These are phyloP conservation scores for Stemphylium lycopersici DNA, from an alignment of 2,329 filamentous ascomycete species.

Conservation along the genomic window DNA sequence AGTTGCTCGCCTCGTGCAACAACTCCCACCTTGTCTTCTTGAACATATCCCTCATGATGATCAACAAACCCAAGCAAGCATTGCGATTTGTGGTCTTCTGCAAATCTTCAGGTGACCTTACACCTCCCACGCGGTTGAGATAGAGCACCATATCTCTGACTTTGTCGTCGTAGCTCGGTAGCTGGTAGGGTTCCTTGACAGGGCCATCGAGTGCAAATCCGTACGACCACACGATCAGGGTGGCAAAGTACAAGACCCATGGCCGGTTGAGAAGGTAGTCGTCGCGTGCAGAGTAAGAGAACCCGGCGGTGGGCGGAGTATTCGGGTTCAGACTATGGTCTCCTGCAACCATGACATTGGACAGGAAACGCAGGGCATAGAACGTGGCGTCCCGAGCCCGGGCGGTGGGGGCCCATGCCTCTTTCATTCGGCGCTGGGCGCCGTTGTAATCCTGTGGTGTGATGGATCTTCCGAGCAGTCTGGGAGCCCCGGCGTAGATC, in stretches of 20 bases:
- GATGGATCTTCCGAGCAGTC: conserved; percentile 84
- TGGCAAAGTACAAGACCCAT: conserved; percentile 94
- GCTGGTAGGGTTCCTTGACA: conserved; percentile 59
- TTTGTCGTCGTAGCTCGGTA: conserved; percentile 68
- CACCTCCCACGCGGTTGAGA: conserved; percentile 72
- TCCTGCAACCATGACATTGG: conserved; percentile 76
- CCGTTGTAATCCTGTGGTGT: conserved; percentile 79
- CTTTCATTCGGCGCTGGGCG: conserved; percentile 82
- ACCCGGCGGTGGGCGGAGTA: conserved; percentile 39
- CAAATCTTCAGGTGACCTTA: conserved; percentile 77
- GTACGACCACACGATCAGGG: conserved; percentile 93
- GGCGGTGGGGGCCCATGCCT: conserved; percentile 86
- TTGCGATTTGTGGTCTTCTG: conserved; percentile 77
- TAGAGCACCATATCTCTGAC: conserved; percentile 80
- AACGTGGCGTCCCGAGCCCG: conserved; percentile 89
- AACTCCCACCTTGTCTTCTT: conserved; percentile 87
- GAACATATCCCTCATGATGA: conserved; percentile 83
- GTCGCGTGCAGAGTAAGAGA: conserved; percentile 77
- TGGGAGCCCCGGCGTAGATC: conserved; percentile 87
- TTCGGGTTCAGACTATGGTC: conserved; percentile 49
- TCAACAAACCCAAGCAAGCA: conserved; percentile 77
- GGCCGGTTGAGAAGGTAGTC: conserved; percentile 90
- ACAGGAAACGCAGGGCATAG: conserved; percentile 87
- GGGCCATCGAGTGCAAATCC: conserved; percentile 89
- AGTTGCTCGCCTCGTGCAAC: conserved; percentile 80